Percentiles rank a stretch among this genome's conserved stretches.
These are phyloP conservation scores for Zygnema cylindricum DNA, from an alignment of 139 green algal species.

Conservation along the genomic window DNA sequence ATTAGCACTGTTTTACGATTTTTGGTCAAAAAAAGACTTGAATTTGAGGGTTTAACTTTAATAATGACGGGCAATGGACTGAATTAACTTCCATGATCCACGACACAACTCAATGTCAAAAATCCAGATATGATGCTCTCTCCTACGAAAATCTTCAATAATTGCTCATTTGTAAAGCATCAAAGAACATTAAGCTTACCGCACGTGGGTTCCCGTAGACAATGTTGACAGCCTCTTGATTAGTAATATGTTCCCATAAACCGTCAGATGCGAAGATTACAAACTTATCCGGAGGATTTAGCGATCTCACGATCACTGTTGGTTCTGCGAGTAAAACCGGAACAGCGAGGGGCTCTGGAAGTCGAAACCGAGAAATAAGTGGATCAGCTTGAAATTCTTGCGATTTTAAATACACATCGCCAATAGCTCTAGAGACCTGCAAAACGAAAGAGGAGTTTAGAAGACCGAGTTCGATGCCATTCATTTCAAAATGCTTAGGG, in stretches of 20 bases:
- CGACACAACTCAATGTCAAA: too few species aligned
- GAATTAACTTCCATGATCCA: too few species aligned
- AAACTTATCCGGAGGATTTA: conserved; percentile 7
- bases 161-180: too few species aligned
- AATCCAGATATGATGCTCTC: too few species aligned
- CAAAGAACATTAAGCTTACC: too few species aligned
- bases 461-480: too few species aligned
- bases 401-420: conserved; percentile 44
- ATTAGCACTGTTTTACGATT: too few species aligned
- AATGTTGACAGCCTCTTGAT: conserved; percentile 37
- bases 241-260: conserved; percentile 39
- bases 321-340: conserved; percentile 10
- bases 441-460: background rate
- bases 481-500: too few species aligned
- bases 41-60: too few species aligned
- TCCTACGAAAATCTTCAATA: too few species aligned
- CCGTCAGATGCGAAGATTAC: conserved; percentile 41
- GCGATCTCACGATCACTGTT: background rate
- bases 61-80: too few species aligned
- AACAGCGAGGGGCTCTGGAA: conserved; percentile 1
- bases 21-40: too few species aligned
- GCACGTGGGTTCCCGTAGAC: background rate
- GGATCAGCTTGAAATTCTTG: conserved; percentile 32
- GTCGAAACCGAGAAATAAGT: background rate
- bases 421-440: conserved; percentile 33